A percentile compares a stretch with the other conserved stretches of the same genome.
These are phyloP conservation scores for Rhodotorula sp. DNA, from an alignment of 1,284 basidiomycete genomes.

Conservation along the genomic window DNA sequence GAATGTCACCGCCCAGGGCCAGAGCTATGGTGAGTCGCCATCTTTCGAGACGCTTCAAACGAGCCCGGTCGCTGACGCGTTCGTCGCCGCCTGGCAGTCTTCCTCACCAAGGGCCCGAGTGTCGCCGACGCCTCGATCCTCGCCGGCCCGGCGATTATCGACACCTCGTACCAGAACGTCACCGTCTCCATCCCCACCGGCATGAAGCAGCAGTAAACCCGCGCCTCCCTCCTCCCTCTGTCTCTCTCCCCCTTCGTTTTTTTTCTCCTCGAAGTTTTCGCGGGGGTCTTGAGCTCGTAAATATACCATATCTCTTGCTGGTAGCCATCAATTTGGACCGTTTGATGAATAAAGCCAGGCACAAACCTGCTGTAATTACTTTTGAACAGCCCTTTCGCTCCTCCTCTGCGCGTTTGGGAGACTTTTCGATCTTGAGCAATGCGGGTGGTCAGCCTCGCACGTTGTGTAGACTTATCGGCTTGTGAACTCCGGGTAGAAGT, in stretches of 20 bases:
- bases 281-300: too few species aligned
- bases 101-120: conserved; percentile 43
- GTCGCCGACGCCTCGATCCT: conserved; percentile 53
- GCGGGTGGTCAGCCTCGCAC: too few species aligned
- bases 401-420: too few species aligned
- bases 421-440: too few species aligned
- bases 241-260: neutral
- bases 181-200: conserved; percentile 13
- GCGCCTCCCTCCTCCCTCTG: conserved; percentile 46
- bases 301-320: too few species aligned
- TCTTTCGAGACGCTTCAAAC: neutral
- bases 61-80: neutral
- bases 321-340: too few species aligned
- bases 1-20: conserved; percentile 25
- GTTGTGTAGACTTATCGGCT: too few species aligned
- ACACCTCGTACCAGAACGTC: conserved; percentile 16
- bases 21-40: conserved; percentile 9
- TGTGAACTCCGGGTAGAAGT: too few species aligned
- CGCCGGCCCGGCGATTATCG: conserved; percentile 55
- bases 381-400: too few species aligned
- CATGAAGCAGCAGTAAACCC: neutral
- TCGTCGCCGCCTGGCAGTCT: conserved; percentile 9
- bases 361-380: too few species aligned
- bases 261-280: neutral
- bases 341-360: too few species aligned